Conservation (phyloP, 2,329 filamentous ascomycete species). For the Arthrobotrys sinensis region DNA sequence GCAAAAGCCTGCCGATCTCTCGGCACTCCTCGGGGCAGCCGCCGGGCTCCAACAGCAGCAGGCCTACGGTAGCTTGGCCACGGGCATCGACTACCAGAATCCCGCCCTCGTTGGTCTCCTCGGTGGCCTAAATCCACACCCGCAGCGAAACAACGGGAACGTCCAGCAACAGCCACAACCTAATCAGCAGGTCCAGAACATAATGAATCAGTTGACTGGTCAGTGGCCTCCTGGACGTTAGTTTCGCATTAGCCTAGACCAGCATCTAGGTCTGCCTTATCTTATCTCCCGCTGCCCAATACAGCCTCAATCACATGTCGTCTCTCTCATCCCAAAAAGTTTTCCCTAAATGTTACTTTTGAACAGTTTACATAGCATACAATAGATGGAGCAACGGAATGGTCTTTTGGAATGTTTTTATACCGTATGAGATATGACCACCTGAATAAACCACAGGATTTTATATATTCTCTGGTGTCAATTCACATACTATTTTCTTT, state of each 20-base stretch:
- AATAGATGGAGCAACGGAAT: constrained; percentile 54
- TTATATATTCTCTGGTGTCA: constrained; percentile 2
- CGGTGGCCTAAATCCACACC: constrained; percentile 22
- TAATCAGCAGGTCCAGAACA: constrained; percentile 59
- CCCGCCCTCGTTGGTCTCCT: constrained; percentile 51
- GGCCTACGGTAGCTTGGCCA: constrained; percentile 30
- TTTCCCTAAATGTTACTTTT: constrained; percentile 13
- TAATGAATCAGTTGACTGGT: constrained; percentile 59
- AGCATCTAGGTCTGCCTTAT: not conserved
- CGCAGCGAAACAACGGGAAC: constrained; percentile 36
- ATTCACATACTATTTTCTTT: not conserved
- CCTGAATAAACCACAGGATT: not conserved
- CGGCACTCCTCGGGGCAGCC: constrained; percentile 51
- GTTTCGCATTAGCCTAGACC: not conserved
- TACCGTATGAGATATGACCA: constrained; percentile 3
- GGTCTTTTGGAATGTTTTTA: constrained; percentile 14
- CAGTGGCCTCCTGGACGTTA: constrained; percentile 56
- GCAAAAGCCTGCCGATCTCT: constrained; percentile 54
- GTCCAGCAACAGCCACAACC: constrained; percentile 47
- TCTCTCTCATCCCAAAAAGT: constrained; percentile 13
- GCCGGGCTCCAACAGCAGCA: constrained; percentile 50
- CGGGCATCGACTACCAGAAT: constrained; percentile 55
- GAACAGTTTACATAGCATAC: constrained; percentile 33
- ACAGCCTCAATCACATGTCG: not conserved
- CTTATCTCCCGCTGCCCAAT: not conserved